Conservation (phyloP, 2,329 filamentous ascomycete genomes). For the Rhynchosporium graminicola region DNA sequence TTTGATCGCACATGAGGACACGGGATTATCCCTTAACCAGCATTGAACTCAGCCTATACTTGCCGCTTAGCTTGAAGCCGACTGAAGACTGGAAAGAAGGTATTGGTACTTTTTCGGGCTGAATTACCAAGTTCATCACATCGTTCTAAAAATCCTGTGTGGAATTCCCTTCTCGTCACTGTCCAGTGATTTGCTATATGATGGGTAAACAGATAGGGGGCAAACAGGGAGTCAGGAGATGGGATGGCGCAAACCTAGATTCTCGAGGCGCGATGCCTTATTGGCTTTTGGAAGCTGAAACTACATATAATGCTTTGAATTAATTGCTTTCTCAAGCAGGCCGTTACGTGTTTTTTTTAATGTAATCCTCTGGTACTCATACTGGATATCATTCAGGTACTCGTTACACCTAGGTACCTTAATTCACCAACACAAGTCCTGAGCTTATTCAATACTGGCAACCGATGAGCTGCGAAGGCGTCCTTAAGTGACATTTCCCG, state of each 20-base stretch:
- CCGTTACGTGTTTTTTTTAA: not conserved
- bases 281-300: not conserved
- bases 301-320: not conserved
- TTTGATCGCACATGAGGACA: not conserved
- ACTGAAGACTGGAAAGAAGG: too few species aligned
- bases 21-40: not conserved
- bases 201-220: not conserved
- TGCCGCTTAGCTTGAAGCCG: too few species aligned
- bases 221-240: not conserved
- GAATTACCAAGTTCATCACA: too few species aligned
- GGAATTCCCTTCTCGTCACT: not conserved
- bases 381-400: too few species aligned
- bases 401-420: not conserved
- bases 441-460: too few species aligned
- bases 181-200: not conserved
- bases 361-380: too few species aligned
- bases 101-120: too few species aligned
- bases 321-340: not conserved
- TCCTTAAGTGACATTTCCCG: too few species aligned
- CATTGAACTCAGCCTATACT: too few species aligned
- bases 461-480: too few species aligned
- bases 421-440: not conserved
- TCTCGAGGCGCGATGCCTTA: not conserved
- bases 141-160: not conserved
- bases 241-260: not conserved